A percentile compares a stretch with the other conserved stretches of the same genome.
phyloP scores from a whole-genome alignment of 352 stramenopile species.

The Globisporangium cederbergense region DNA sequence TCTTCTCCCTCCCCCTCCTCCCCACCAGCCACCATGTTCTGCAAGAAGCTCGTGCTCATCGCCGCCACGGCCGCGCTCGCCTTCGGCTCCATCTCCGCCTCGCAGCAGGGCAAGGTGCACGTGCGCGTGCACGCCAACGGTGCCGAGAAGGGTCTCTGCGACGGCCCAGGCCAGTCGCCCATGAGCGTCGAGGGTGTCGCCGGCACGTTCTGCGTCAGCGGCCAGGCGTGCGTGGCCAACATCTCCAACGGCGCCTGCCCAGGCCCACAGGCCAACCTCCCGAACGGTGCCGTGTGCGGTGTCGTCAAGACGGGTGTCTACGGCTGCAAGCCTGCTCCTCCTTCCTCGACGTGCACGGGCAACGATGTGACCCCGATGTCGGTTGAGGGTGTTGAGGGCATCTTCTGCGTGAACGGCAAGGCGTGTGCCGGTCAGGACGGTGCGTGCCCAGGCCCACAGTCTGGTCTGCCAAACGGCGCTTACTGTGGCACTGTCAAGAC shows the following conservation, averaged over 20 bases:
- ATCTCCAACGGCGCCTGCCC: slow-evolving; percentile 16
- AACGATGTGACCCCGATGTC: slow-evolving; percentile 9
- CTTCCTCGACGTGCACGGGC: background rate
- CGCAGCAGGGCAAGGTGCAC: background rate
- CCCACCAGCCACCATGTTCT: slow-evolving; percentile 14
- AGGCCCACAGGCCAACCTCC: slow-evolving; percentile 8
- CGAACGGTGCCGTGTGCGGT: slow-evolving; percentile 8
- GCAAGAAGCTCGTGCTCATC: slow-evolving; percentile 27
- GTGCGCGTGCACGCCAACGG: background rate
- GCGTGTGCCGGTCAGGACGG: slow-evolving; percentile 24
- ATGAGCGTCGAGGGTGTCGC: slow-evolving; percentile 20
- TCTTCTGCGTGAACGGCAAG: slow-evolving; percentile 19
- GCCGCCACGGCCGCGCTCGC: slow-evolving; percentile 20
- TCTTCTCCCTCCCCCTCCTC: background rate
- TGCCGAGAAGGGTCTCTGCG: background rate
- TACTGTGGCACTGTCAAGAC: slow-evolving; percentile 28
- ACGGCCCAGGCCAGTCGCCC: no score
- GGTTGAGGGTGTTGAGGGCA: slow-evolving; percentile 18
- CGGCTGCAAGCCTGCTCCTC: background rate
- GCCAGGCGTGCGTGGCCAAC: slow-evolving; percentile 16
- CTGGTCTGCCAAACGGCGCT: slow-evolving; percentile 3
- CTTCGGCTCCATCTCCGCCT: background rate
- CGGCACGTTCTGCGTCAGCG: slow-evolving; percentile 18
- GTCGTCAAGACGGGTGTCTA: slow-evolving; percentile 7
- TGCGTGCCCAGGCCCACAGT: slow-evolving; percentile 10